Base-by-base conservation (phyloP, 305 asterid genomes). In the Fraxinus angustifolia region DNA sequence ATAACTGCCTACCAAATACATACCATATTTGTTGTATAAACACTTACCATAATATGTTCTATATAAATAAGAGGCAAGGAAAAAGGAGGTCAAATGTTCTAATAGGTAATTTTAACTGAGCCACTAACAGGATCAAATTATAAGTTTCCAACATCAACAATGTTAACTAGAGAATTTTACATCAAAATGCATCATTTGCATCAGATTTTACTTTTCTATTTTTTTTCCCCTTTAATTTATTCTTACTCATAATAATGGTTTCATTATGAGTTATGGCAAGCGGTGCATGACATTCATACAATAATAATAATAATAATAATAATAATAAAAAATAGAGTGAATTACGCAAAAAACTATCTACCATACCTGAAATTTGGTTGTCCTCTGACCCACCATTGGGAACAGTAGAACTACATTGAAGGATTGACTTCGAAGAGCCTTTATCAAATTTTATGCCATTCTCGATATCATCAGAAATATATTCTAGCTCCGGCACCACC, bases 401-500 rank as follows among this genome's bases (percentile, higher is more conserved):
- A 62, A 58, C 48, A 28, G 71, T 12, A 31, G 79, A 50, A 81
- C 79, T 53, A 17, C 85, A 12, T 75, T 31, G 83, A 40, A 33
- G 70, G 67, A 68, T 83, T 33, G 87, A 79, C 78, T 81, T 71
- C 6, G 56, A 81, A 62, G 86, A 74, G 81, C 80, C 79, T 78
- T 83, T 70, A 28, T 84, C 87, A 14, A 19, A 75, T 84, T 77
- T 76, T 76, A 78, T 76, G 71, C 65, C 88, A 28, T 62, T 33
- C 40, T 45, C 38, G 50, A 17, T 62, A 48, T 83, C 87, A 71
- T 75, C 88, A 75, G 89, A 6, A 78, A 77, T 73, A 62, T 82
- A 76, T 45, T 78, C 82, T 65, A 74, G 84, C 53, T 81, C 95
- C 4, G 91, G 91, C 77, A 87, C 87, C 79, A 91, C 92, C 73